Conservation (phyloP, 2,329 filamentous ascomycete genomes). For the Xylariales sp. region DNA sequence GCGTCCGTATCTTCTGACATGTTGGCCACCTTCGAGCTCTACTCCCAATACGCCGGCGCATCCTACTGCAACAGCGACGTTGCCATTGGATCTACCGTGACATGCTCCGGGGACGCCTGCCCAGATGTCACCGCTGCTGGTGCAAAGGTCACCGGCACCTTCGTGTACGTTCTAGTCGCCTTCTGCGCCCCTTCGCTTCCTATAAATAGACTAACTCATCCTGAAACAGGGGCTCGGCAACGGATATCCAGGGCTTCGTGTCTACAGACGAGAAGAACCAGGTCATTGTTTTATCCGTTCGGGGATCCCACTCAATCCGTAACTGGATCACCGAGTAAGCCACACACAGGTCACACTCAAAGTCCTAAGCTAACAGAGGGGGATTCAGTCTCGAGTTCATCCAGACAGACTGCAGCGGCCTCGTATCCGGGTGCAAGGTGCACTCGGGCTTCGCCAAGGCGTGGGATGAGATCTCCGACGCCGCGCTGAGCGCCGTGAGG, state of each 20-base stretch:
- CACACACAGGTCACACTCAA: not conserved
- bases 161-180: not conserved
- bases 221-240: slow-evolving; percentile 52
- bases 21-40: slow-evolving; percentile 57
- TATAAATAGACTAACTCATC: slow-evolving; percentile 33
- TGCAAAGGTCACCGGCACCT: slow-evolving; percentile 58
- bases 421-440: slow-evolving; percentile 60
- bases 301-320: slow-evolving; percentile 67
- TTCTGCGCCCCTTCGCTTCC: not conserved
- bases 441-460: slow-evolving; percentile 70
- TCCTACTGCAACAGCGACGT: slow-evolving; percentile 65
- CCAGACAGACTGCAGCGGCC: slow-evolving; percentile 51
- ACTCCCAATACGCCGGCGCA: slow-evolving; percentile 63
- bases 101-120: slow-evolving; percentile 59
- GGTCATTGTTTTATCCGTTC: slow-evolving; percentile 70
- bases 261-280: slow-evolving; percentile 60
- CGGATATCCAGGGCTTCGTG: slow-evolving; percentile 64
- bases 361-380: slow-evolving; percentile 5
- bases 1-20: slow-evolving; percentile 47
- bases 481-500: slow-evolving; percentile 58
- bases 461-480: slow-evolving; percentile 64
- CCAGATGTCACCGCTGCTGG: slow-evolving; percentile 56
- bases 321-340: slow-evolving; percentile 70
- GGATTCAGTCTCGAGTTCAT: slow-evolving; percentile 55
- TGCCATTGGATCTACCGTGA: slow-evolving; percentile 53